Base-by-base conservation (phyloP, 805 yeast species). In the Schwanniomyces polymorphus region DNA sequence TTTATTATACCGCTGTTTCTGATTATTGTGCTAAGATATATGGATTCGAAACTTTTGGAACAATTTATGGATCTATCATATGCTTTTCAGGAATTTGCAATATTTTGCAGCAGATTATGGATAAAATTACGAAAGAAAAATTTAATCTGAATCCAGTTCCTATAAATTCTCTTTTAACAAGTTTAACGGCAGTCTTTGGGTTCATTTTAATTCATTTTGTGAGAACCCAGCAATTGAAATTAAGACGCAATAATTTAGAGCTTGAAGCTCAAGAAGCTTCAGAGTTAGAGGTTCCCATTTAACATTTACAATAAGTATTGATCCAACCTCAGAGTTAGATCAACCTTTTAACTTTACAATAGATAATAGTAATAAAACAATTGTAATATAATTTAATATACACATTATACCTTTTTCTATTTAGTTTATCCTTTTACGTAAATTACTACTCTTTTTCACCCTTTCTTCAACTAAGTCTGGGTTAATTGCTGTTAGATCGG, bases 1-100 rank as follows among this genome's bases (percentile, higher is more conserved):
- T 91, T 60, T 91, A 88, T 61, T 92, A 91, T 67, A 91, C 98
- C 1, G 88, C 95, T 1, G 89, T 91, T 6, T 87, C 96, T 1
- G 97, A 92, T 65, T 90, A 85, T 64, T 81, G 91, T 58, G 95
- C 96, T 26, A 91, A 91, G 63, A 92, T 91, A 27, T 91, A 92
- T 70, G 98, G 98, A 0, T 91, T 87, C 65, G 85, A 82, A 46
- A 90, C 95, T 1, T 91, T 92, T 67, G 97, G 97, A 31, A 87
- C 91, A 1, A 85, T 92, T 6, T 92, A 92, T 61, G 98, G 98
- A 0, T 68, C 91, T 16, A 76, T 91, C 58, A 89, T 91, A 59
- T 85, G 91, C 48, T 72, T 87, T 49, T 82, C 96, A 12, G 97
- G 97, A 5, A 50, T 86, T n/a, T 80, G 85, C 64, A 91, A 91